Conservation (phyloP, 1,139 yeast genomes). For the Taphrina communis region DNA sequence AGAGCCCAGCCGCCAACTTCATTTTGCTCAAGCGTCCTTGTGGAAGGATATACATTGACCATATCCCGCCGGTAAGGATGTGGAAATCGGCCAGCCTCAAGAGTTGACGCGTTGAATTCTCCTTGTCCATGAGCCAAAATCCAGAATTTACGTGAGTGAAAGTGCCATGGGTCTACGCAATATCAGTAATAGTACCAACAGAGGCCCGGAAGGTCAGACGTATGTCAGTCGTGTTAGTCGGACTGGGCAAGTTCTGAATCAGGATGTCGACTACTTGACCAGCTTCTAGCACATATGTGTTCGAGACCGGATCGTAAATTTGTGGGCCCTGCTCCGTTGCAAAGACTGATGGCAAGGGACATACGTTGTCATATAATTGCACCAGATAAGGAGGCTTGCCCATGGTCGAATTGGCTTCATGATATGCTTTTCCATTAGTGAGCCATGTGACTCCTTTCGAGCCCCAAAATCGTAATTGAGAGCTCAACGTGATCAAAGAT, state of each 20-base stretch:
- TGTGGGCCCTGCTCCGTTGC: not conserved
- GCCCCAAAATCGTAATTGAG: slow-evolving; percentile 15
- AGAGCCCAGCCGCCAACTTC: slow-evolving; percentile 25
- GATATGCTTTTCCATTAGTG: slow-evolving; percentile 21
- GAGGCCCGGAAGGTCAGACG: not conserved
- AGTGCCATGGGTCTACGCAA: slow-evolving; percentile 25
- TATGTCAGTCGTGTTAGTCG: slow-evolving; percentile 3
- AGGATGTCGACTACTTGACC: slow-evolving; percentile 41
- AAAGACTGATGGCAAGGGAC: slow-evolving; percentile 9
- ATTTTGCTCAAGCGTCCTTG: not conserved
- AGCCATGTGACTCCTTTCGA: slow-evolving; percentile 17
- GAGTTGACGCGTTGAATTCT: not conserved
- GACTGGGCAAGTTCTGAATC: slow-evolving; percentile 13
- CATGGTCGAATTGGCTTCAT: slow-evolving; percentile 5
- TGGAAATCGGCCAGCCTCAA: slow-evolving; percentile 1
- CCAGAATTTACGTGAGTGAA: slow-evolving; percentile 22
- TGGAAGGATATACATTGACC: slow-evolving; percentile 27
- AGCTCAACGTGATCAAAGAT: slow-evolving; percentile 13
- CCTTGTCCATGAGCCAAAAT: slow-evolving; percentile 34
- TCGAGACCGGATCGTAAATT: slow-evolving; percentile 18
- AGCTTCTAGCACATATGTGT: slow-evolving; percentile 28
- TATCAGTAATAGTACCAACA: not conserved
- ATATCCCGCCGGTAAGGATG: slow-evolving; percentile 33
- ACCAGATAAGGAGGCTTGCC: slow-evolving; percentile 30
- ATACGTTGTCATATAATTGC: slow-evolving; percentile 8